These are phyloP conservation scores for Polygonum maritimum DNA, from an alignment of 148 eudicot genomes.

Conservation along the genomic window DNA sequence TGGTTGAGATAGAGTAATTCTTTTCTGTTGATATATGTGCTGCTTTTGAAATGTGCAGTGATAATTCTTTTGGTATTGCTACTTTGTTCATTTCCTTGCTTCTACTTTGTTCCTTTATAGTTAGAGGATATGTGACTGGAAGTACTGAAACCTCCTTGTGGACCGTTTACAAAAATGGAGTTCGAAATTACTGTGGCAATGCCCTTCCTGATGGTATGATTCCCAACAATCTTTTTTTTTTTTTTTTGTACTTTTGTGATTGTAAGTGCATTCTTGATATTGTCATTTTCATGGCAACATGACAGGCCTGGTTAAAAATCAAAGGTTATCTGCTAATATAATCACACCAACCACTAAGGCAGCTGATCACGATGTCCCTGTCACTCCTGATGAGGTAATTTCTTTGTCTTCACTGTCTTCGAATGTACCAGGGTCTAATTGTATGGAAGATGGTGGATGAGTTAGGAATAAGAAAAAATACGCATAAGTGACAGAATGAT, in stretches of 20 bases:
- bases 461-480: neutral
- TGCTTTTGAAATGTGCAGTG: neutral
- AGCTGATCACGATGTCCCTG: conserved; percentile 93
- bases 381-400: conserved; percentile 76
- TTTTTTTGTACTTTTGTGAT: neutral
- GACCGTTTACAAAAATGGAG: conserved; percentile 91
- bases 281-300: conserved; percentile 7
- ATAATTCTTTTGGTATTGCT: neutral
- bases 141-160: conserved; percentile 96
- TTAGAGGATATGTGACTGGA: conserved; percentile 95
- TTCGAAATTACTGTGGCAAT: conserved; percentile 89
- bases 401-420: neutral
- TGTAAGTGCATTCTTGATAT: neutral
- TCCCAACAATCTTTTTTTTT: conserved; percentile 3
- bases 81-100: neutral
- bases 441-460: neutral
- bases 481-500: neutral
- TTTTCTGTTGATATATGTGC: neutral
- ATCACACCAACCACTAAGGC: conserved; percentile 97
- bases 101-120: conserved; percentile 24
- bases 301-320: conserved; percentile 79
- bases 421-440: neutral
- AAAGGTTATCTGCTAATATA: conserved; percentile 66
- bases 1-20: neutral
- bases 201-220: conserved; percentile 69